Conservation (phyloP, 352 stramenopile genomes). For the Phytophthora fragariaefolia region DNA sequence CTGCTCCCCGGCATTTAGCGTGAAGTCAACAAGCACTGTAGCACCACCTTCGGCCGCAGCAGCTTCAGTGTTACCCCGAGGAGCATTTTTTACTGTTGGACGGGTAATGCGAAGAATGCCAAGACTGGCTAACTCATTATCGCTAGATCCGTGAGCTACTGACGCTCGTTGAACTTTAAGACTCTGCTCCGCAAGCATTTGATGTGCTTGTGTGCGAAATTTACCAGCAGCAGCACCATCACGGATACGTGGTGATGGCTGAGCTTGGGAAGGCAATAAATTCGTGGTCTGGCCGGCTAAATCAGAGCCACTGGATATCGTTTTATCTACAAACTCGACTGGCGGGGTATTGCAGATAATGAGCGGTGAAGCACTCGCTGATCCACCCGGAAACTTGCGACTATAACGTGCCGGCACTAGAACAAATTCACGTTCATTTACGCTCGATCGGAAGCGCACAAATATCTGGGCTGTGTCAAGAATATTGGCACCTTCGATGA, state of each 20-base stretch:
- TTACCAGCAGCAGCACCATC: conserved; percentile 45
- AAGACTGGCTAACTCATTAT: conserved; percentile 6
- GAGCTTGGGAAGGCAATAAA: conserved; percentile 10
- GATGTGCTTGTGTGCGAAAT: conserved; percentile 55
- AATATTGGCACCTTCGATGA: conserved; percentile 69
- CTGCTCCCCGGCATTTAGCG: conserved; percentile 74
- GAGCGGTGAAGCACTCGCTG: conserved; percentile 52
- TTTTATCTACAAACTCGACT: conserved; percentile 65
- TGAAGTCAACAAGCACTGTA: conserved; percentile 75
- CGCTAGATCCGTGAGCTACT: conserved; percentile 4
- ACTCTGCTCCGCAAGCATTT: conserved; percentile 66
- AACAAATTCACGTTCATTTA: conserved; percentile 69
- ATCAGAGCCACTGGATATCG: conserved; percentile 11
- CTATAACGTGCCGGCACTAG: conserved; percentile 65
- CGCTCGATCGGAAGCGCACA: conserved; percentile 67
- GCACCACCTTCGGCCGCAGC: conserved; percentile 29
- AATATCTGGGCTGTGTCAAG: conserved; percentile 81
- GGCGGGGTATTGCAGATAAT: conserved; percentile 66
- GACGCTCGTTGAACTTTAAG: conserved; percentile 36
- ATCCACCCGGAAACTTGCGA: conserved; percentile 62
- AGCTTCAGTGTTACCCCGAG: conserved; percentile 13
- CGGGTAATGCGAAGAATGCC: conserved; percentile 28
- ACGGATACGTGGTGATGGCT: conserved; percentile 30
- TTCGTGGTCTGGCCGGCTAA: conserved; percentile 5
- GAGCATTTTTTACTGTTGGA: conserved; percentile 20